These are phyloP conservation scores for Euphorbia peplus DNA, from an alignment of 345 rosid species.

Conservation along the genomic window DNA sequence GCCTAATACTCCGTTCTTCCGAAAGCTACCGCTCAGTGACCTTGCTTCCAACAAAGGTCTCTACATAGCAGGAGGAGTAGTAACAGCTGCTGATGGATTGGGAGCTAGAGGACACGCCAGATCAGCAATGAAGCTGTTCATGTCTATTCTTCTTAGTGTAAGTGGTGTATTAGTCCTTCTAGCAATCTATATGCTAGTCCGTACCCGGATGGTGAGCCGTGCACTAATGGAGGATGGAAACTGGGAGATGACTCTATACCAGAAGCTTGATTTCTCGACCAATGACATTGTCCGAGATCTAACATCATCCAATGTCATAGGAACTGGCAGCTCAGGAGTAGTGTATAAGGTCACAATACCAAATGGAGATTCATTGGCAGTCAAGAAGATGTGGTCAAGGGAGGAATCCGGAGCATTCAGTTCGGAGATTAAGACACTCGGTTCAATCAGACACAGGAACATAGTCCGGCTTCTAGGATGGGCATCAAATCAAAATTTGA, in stretches of 20 bases:
- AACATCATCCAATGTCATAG: conserved; percentile 79
- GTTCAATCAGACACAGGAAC: conserved; percentile 80
- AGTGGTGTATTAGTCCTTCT: conserved; percentile 61
- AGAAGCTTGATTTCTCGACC: conserved; percentile 76
- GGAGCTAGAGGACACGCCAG: conserved; percentile 32
- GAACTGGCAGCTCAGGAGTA: conserved; percentile 96
- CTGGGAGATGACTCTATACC: conserved; percentile 82
- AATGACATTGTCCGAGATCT: conserved; percentile 61
- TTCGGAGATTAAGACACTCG: conserved; percentile 79
- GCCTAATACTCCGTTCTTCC: conserved; percentile 76
- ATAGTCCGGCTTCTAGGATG: conserved; percentile 82
- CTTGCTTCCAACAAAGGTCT: conserved; percentile 70
- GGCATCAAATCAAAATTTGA: conserved; percentile 70
- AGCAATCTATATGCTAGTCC: conserved; percentile 54
- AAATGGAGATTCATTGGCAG: conserved; percentile 74
- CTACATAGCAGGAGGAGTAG: conserved; percentile 40
- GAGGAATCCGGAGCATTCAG: conserved; percentile 77
- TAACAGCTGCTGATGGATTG: conserved; percentile 37
- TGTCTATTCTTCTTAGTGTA: conserved; percentile 59
- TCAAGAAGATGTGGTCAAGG: conserved; percentile 91
- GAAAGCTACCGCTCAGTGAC: conserved; percentile 71
- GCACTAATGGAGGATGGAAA: conserved; percentile 38
- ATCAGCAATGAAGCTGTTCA: conserved; percentile 51
- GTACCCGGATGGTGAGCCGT: conserved; percentile 34
- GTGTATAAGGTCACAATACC: conserved; percentile 72